These are phyloP conservation scores for Obba rivulosa DNA, from an alignment of 768 basidiomycete genomes.

Conservation along the genomic window DNA sequence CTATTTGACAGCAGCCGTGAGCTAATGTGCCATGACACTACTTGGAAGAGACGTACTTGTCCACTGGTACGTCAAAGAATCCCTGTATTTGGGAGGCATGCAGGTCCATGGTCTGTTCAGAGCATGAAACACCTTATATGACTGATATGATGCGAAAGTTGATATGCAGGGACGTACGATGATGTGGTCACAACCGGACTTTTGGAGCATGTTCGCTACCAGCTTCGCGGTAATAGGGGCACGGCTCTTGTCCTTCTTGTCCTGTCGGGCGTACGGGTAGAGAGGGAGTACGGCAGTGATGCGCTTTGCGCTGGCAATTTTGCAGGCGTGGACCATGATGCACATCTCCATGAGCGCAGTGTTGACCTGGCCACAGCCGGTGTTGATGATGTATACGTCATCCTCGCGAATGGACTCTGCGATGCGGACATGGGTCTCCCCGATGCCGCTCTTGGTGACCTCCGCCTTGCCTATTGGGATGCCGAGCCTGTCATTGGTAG, in stretches of 20 bases:
- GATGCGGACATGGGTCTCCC: constrained; percentile 90
- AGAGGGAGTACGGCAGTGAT: constrained; percentile 98
- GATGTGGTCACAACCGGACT: constrained; percentile 92
- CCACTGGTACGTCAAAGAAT: constrained; percentile 99
- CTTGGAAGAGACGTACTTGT: constrained; percentile 70
- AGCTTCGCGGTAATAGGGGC: constrained; percentile 98
- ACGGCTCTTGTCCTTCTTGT: constrained; percentile 99
- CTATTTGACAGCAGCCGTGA: constrained; percentile 23
- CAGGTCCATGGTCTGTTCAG: constrained; percentile 87
- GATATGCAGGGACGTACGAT: constrained; percentile 55
- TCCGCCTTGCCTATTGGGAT: constrained; percentile 83
- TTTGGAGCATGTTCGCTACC: constrained; percentile 95
- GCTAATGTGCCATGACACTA: constrained; percentile 3
- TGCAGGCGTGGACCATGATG: constrained; percentile 99
- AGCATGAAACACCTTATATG: too few species aligned
- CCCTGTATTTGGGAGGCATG: constrained; percentile 99
- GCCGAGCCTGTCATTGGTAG: constrained; percentile 62
- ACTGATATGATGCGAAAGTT: constrained; percentile 3
- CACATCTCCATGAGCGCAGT: constrained; percentile 96
- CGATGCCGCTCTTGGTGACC: constrained; percentile 82
- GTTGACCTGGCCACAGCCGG: constrained; percentile 81
- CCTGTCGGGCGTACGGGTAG: constrained; percentile 95
- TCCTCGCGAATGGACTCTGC: constrained; percentile 95
- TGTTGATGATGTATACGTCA: constrained; percentile 98
- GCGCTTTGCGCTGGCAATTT: constrained; percentile 96